A percentile compares a stretch with the other conserved stretches of the same genome.
These are phyloP conservation scores for Millerozyma acaciae DNA, from an alignment of 805 yeast genomes.

Conservation along the genomic window DNA sequence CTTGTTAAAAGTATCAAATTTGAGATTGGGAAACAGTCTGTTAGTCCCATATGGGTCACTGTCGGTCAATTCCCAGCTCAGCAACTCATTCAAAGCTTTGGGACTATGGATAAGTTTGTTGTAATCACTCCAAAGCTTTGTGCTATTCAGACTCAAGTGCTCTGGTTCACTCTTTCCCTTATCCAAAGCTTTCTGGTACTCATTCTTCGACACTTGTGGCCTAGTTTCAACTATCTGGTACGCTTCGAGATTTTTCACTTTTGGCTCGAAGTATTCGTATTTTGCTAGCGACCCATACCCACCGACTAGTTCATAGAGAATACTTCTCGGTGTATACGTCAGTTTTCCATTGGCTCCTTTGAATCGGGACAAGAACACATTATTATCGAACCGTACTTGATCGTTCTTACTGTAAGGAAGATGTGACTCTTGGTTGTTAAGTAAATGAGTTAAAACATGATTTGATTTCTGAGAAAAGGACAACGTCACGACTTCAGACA, in stretches of 20 bases:
- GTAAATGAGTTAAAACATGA: slow-evolving; percentile 75
- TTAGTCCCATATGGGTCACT: slow-evolving; percentile 15
- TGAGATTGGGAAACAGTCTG: slow-evolving; percentile 27
- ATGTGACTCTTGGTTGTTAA: slow-evolving; percentile 72
- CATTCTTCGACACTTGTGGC: slow-evolving; percentile 42
- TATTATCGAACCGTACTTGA: slow-evolving; percentile 46
- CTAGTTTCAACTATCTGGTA: slow-evolving; percentile 28
- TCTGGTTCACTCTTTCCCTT: slow-evolving; percentile 25
- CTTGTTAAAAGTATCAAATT: slow-evolving; percentile 45
- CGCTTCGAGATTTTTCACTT: slow-evolving; percentile 2
- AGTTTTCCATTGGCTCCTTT: slow-evolving; percentile 25
- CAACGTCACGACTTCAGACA: slow-evolving; percentile 73
- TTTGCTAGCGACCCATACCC: slow-evolving; percentile 71
- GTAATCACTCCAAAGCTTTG: slow-evolving; percentile 79
- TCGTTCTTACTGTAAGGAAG: slow-evolving; percentile 47
- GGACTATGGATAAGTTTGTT: slow-evolving; percentile 66
- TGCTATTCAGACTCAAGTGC: slow-evolving; percentile 34
- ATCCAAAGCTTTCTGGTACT: slow-evolving; percentile 66
- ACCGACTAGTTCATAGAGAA: slow-evolving; percentile 75
- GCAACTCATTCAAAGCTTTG: slow-evolving; percentile 47
- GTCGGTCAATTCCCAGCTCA: slow-evolving; percentile 49
- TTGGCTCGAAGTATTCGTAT: slow-evolving; percentile 42
- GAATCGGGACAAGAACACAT: slow-evolving; percentile 31
- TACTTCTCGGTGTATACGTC: slow-evolving; percentile 70
- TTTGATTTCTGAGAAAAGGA: slow-evolving; percentile 72